Conservation (phyloP, 2,329 filamentous ascomycete species). For the Alternaria infectoria region DNA sequence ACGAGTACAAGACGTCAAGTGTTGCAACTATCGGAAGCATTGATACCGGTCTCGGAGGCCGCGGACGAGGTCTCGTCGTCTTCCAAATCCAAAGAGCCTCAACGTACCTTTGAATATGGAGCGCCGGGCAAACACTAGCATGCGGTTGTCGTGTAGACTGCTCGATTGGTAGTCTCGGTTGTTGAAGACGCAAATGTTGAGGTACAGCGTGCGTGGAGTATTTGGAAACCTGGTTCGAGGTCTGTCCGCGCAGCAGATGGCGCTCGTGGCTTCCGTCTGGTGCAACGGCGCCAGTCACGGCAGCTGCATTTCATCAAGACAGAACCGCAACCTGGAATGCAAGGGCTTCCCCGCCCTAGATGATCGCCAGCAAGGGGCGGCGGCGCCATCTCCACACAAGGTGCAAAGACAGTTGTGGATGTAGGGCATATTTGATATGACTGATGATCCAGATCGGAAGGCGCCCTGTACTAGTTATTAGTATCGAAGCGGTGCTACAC, state of each 20-base stretch:
- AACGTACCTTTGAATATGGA: neutral
- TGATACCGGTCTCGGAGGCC: neutral
- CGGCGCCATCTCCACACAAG: constrained; percentile 4
- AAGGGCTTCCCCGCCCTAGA: constrained; percentile 12
- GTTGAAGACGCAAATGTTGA: neutral
- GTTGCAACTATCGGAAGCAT: neutral
- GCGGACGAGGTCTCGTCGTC: neutral
- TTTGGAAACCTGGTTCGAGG: constrained; percentile 28
- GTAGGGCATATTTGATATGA: constrained; percentile 8
- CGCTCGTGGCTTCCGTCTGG: constrained; percentile 35
- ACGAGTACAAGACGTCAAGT: neutral
- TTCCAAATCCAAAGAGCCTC: neutral
- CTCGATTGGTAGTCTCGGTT: neutral
- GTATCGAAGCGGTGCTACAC: constrained; percentile 27
- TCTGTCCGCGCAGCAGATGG: constrained; percentile 35
- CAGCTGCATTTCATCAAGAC: constrained; percentile 11
- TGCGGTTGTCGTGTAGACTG: neutral
- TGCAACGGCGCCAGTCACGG: constrained; percentile 34
- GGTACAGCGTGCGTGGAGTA: constrained; percentile 18
- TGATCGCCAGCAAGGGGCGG: constrained; percentile 9
- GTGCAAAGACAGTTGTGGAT: constrained; percentile 6
- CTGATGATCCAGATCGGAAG: constrained; percentile 16
- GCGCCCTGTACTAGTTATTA: constrained; percentile 1
- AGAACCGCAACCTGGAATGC: constrained; percentile 10
- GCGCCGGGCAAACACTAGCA: neutral